phyloP scores from a whole-genome alignment of 129 eudicot species.

The Apium graveolens region DNA sequence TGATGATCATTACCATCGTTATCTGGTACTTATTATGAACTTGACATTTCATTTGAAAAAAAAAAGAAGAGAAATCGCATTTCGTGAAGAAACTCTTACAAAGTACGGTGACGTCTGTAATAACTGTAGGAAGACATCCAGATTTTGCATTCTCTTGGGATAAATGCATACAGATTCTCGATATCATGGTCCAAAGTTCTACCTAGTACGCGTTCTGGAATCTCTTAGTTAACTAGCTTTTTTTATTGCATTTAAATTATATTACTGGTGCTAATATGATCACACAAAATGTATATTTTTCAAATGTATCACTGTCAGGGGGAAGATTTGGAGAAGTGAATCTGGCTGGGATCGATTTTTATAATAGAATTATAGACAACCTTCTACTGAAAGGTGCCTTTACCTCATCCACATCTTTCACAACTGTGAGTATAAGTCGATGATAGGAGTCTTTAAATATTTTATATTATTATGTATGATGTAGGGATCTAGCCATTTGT shows the following conservation, averaged over 20 bases:
- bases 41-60: not conserved
- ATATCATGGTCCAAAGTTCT: constrained; percentile 84
- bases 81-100: not conserved
- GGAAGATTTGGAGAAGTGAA: constrained; percentile 67
- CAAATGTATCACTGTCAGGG: constrained; percentile 27
- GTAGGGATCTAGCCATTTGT: constrained; percentile 75
- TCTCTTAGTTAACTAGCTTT: not conserved
- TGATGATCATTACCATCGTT: constrained; percentile 75
- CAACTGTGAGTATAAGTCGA: not conserved
- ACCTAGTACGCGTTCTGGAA: constrained; percentile 42
- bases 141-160: constrained; percentile 55
- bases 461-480: not conserved
- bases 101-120: not conserved
- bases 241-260: not conserved
- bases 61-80: not conserved
- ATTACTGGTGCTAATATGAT: not conserved
- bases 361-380: constrained; percentile 49
- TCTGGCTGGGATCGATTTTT: constrained; percentile 48
- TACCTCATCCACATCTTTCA: not conserved
- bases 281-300: not conserved
- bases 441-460: not conserved
- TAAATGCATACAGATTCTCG: constrained; percentile 65
- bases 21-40: constrained; percentile 36
- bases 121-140: constrained; percentile 61
- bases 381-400: constrained; percentile 60